Evolutionary conservation across 2,329 filamentous ascomycete genomes (phyloP).

Genomic region (Aspergillus japonicus): DNA sequence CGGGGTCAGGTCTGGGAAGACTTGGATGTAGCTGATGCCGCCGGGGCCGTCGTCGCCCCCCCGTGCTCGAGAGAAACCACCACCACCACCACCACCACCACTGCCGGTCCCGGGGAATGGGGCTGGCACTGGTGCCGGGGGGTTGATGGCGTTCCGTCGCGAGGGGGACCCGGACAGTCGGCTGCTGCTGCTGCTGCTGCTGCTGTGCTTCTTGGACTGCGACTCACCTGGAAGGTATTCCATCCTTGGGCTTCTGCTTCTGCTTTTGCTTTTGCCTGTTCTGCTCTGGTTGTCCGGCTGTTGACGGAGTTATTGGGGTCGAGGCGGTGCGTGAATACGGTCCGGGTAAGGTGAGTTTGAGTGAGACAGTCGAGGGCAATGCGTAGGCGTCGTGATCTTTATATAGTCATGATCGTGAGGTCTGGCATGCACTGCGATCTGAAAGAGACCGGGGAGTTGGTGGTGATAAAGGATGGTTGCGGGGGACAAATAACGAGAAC

Average conservation of each 20-base stretch:
- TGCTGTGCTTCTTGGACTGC: constrained; percentile 1
- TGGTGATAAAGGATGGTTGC: background rate
- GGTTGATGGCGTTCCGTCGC: too few relatives aligned
- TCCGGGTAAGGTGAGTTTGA: background rate
- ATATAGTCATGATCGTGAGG: background rate
- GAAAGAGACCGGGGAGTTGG: background rate
- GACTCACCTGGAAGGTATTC: constrained; percentile 18
- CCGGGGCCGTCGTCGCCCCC: too few relatives aligned
- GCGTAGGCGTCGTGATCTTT: background rate
- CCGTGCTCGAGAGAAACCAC: too few relatives aligned
- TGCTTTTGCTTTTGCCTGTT: background rate
- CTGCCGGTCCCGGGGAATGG: too few relatives aligned
- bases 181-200: constrained; percentile 17
- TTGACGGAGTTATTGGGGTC: background rate
- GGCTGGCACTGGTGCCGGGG: too few relatives aligned
- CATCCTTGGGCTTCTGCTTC: constrained; percentile 8
- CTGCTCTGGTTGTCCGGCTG: background rate
- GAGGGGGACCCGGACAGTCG: background rate
- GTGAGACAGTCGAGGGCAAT: background rate
- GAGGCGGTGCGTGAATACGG: background rate
- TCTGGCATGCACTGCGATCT: background rate
- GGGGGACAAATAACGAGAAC: background rate
- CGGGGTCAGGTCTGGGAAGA: too few relatives aligned
- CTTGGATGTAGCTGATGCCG: too few relatives aligned
- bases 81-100: too few relatives aligned